Evolutionary conservation across 345 rosid species (phyloP).

Genomic region (Excoecaria cochinchinensis): DNA sequence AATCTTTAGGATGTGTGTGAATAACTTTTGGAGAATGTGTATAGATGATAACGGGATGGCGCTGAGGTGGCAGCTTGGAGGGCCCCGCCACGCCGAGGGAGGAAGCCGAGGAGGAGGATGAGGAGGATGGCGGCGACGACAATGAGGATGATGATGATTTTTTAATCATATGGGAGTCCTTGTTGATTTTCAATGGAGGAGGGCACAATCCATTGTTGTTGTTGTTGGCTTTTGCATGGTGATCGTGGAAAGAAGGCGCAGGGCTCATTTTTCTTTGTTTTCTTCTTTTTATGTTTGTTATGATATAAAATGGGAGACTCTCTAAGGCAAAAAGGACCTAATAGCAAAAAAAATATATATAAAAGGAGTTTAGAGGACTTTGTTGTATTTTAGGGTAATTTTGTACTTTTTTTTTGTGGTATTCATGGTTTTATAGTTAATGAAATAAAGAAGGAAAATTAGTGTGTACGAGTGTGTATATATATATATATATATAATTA

Average conservation of each 20-base stretch:
- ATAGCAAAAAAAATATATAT: no score
- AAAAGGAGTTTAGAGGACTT: background rate
- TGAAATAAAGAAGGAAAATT: no score
- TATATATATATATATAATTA: no score
- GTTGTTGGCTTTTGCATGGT: slow-evolving; percentile 4
- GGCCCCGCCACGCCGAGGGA: slow-evolving; percentile 9
- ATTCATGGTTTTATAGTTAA: no score
- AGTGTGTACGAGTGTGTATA: no score
- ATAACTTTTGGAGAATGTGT: slow-evolving; percentile 88
- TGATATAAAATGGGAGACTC: background rate
- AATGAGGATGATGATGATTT: slow-evolving; percentile 11
- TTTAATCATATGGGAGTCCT: slow-evolving; percentile 18
- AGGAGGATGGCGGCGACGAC: background rate
- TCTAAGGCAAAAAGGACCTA: background rate
- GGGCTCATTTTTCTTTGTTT: slow-evolving; percentile 12
- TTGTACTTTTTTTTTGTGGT: no score
- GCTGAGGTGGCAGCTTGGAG: slow-evolving; percentile 41
- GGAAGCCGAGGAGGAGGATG: slow-evolving; percentile 28
- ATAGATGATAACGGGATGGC: slow-evolving; percentile 91
- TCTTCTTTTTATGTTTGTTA: no score
- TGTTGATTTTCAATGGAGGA: slow-evolving; percentile 10
- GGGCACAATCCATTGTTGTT: slow-evolving; percentile 2
- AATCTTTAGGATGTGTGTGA: slow-evolving; percentile 80
- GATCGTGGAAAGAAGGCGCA: background rate
- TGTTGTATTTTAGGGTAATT: background rate